Conservation (phyloP, 73 alveolate genomes). For the Uronychia setigera region DNA sequence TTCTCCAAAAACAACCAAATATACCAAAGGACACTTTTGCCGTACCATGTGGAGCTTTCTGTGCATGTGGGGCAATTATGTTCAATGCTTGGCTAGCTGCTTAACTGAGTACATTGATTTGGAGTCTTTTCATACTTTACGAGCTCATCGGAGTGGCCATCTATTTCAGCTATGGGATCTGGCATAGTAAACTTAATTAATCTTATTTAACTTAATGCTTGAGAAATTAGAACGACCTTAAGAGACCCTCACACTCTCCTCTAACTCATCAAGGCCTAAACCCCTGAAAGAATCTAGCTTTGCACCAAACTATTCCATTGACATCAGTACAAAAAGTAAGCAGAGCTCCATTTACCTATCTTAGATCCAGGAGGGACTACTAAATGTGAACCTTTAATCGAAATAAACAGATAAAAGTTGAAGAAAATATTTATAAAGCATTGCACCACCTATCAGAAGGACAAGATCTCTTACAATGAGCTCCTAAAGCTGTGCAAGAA, state of each 20-base stretch:
- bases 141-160: slow-evolving; percentile 26
- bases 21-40: slow-evolving; percentile 8
- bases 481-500: background rate
- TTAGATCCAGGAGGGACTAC: background rate
- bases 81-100: slow-evolving; percentile 26
- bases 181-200: background rate
- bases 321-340: background rate
- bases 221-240: background rate
- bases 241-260: background rate
- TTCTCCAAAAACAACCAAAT: background rate
- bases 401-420: background rate
- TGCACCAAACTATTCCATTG: background rate
- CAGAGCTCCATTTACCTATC: background rate
- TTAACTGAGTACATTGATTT: background rate
- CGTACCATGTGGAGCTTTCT: slow-evolving; percentile 30
- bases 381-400: background rate
- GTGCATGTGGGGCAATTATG: slow-evolving; percentile 32
- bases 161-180: slow-evolving; percentile 34
- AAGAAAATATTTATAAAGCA: background rate
- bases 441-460: background rate
- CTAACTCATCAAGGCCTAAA: background rate
- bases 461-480: background rate
- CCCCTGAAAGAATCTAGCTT: background rate
- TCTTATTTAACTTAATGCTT: background rate
- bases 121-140: slow-evolving; percentile 16